phyloP scores from a whole-genome alignment of 768 basidiomycete species.

The Amanita inopinata region DNA sequence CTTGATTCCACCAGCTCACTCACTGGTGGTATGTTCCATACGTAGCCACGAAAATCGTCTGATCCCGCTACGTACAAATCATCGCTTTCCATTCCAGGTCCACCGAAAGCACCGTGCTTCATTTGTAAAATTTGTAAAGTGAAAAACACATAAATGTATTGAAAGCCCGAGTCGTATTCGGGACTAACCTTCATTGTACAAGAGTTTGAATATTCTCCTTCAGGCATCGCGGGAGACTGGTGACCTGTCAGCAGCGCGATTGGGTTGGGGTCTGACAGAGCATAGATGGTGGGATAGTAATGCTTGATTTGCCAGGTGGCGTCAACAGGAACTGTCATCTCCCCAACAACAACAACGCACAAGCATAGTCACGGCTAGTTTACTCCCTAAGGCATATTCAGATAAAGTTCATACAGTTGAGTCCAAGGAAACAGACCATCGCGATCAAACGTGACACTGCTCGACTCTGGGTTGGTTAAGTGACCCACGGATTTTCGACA shows the following conservation, averaged over 20 bases:
- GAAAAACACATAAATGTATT: background rate
- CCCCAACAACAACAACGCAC: slow-evolving; percentile 25
- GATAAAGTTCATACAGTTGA: background rate
- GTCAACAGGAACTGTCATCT: slow-evolving; percentile 11
- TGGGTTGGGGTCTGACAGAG: slow-evolving; percentile 56
- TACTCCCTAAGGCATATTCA: slow-evolving; percentile 35
- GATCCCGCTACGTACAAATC: slow-evolving; percentile 67
- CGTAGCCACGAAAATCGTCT: slow-evolving; percentile 72
- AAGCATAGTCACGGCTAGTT: slow-evolving; percentile 56
- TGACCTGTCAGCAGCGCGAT: slow-evolving; percentile 57
- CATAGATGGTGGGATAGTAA: slow-evolving; percentile 62
- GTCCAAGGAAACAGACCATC: slow-evolving; percentile 35
- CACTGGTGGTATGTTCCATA: slow-evolving; percentile 64
- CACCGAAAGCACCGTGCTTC: slow-evolving; percentile 78
- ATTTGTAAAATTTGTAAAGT: slow-evolving; percentile 2
- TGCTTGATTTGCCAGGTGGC: slow-evolving; percentile 30
- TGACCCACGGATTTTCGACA: slow-evolving; percentile 28
- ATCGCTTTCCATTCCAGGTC: slow-evolving; percentile 41
- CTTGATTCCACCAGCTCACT: slow-evolving; percentile 34
- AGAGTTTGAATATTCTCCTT: slow-evolving; percentile 52
- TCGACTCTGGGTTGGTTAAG: slow-evolving; percentile 54
- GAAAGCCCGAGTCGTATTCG: too few relatives aligned
- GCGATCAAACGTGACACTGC: slow-evolving; percentile 59
- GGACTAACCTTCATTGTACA: slow-evolving; percentile 72
- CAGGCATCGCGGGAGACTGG: slow-evolving; percentile 37